Conservation (phyloP, 495 filamentous ascomycete species). For the Hypoxylon subgilvum region DNA sequence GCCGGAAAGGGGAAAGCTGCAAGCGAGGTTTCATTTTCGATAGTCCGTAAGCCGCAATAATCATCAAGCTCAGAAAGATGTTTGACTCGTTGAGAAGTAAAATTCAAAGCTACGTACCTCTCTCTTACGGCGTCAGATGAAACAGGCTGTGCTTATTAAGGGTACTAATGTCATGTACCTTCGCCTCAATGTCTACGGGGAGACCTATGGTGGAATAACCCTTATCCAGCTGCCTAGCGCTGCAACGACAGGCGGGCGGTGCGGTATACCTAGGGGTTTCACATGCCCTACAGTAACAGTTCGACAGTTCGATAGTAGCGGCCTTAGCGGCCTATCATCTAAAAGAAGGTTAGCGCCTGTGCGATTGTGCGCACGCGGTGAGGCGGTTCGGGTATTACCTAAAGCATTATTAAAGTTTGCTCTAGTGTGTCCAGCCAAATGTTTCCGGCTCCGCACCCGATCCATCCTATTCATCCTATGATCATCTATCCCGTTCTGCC, state of each 20-base stretch:
- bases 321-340: conserved; percentile 2
- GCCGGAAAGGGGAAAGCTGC: conserved; percentile 20
- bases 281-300: no score
- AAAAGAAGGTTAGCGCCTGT: conserved; percentile 7
- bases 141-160: conserved; percentile 36
- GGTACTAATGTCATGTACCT: conserved; percentile 31
- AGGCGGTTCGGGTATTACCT: conserved; percentile 33
- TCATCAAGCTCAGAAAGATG: conserved; percentile 5
- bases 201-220: conserved; percentile 31
- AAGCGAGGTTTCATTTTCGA: conserved; percentile 26
- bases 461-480: conserved; percentile 15
- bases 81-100: conserved; percentile 1
- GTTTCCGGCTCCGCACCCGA: conserved; percentile 26
- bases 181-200: no score
- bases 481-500: neutral
- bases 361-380: neutral
- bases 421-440: no score
- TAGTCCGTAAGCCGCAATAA: conserved; percentile 11
- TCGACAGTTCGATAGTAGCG: neutral
- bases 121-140: conserved; percentile 33
- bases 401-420: conserved; percentile 22
- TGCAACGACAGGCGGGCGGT: neutral
- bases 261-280: no score
- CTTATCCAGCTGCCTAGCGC: conserved; percentile 21
- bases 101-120: conserved; percentile 17